These are phyloP conservation scores for Colletotrichum echinochloae DNA, from an alignment of 2,329 filamentous ascomycete species.

Conservation along the genomic window DNA sequence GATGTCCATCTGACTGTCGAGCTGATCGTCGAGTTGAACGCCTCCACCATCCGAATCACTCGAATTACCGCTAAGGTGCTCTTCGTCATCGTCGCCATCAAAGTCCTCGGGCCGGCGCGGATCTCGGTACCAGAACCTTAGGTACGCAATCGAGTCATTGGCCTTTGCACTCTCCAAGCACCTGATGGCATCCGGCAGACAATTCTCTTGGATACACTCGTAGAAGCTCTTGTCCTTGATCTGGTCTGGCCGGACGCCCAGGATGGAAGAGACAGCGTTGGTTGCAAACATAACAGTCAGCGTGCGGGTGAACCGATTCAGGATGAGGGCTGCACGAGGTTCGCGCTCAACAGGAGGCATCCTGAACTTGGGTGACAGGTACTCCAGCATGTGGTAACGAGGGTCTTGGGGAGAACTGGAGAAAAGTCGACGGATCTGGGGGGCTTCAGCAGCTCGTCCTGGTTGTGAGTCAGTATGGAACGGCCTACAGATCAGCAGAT, in stretches of 20 bases:
- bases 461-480: not conserved
- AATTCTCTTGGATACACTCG: slow-evolving; percentile 84
- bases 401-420: slow-evolving; percentile 85
- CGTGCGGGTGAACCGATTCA: slow-evolving; percentile 87
- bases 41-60: slow-evolving; percentile 60
- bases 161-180: slow-evolving; percentile 88
- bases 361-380: slow-evolving; percentile 84
- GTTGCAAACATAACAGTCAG: slow-evolving; percentile 90
- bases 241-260: slow-evolving; percentile 77
- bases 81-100: slow-evolving; percentile 56
- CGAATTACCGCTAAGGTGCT: slow-evolving; percentile 50
- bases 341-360: slow-evolving; percentile 75
- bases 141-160: slow-evolving; percentile 90
- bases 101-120: slow-evolving; percentile 71
- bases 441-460: slow-evolving; percentile 81
- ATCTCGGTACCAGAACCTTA: slow-evolving; percentile 87
- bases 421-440: slow-evolving; percentile 82
- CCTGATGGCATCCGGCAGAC: slow-evolving; percentile 79
- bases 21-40: slow-evolving; percentile 56
- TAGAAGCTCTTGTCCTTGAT: slow-evolving; percentile 86
- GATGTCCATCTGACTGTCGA: slow-evolving; percentile 57
- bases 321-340: slow-evolving; percentile 83
- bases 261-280: slow-evolving; percentile 78
- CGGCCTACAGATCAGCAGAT: not conserved
- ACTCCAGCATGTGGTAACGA: slow-evolving; percentile 89